These are phyloP conservation scores for Saksenaea vasiformis DNA, from an alignment of 371 early-diverging fungal species.

Conservation along the genomic window DNA sequence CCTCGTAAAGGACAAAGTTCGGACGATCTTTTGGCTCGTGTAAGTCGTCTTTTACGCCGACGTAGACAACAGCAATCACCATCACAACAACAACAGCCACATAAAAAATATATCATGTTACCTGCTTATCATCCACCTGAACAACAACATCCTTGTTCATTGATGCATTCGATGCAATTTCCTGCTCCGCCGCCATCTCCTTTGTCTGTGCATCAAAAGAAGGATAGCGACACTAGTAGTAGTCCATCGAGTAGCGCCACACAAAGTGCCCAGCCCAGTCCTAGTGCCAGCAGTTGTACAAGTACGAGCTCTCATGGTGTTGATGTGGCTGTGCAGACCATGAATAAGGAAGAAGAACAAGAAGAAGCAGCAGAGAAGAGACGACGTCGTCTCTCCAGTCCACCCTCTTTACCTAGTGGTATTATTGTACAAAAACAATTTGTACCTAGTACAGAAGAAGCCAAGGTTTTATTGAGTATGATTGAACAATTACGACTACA, in stretches of 20 bases:
- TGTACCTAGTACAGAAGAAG: slow-evolving; percentile 13
- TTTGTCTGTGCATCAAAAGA: background rate
- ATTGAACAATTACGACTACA: slow-evolving; percentile 16
- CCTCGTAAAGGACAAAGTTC: slow-evolving; percentile 14
- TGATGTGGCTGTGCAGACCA: background rate
- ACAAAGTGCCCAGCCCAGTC: background rate
- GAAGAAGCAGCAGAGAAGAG: background rate
- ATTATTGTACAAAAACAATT: background rate
- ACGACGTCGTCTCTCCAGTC: background rate
- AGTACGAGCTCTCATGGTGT: too few species aligned
- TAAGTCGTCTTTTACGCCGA: background rate
- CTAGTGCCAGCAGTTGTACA: background rate
- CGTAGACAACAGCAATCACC: slow-evolving; percentile 19
- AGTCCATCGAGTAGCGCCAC: too few species aligned
- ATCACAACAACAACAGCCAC: background rate
- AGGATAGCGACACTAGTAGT: background rate
- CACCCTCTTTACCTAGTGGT: background rate
- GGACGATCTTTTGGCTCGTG: background rate
- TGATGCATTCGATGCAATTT: background rate
- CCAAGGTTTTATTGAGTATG: slow-evolving; percentile 14
- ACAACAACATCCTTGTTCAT: slow-evolving; percentile 2
- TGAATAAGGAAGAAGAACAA: background rate
- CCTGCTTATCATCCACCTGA: slow-evolving; percentile 19
- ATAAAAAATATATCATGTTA: slow-evolving; percentile 21
- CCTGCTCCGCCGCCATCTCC: slow-evolving; percentile 15